These are phyloP conservation scores for Selenicereus undatus DNA, from an alignment of 148 eudicot species.

Conservation along the genomic window DNA sequence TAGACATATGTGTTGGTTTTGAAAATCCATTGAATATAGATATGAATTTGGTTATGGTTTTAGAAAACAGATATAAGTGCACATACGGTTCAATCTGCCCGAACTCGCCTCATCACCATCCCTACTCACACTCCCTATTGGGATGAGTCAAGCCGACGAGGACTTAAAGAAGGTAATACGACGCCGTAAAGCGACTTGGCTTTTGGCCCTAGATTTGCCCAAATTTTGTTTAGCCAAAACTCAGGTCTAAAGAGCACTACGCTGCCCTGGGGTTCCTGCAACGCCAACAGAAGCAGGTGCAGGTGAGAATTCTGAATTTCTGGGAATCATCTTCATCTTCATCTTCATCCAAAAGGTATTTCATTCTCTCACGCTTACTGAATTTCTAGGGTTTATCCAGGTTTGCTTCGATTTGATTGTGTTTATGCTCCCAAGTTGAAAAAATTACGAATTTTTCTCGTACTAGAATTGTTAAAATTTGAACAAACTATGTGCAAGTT, in stretches of 20 bases:
- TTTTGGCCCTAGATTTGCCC: not conserved
- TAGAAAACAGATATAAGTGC: too few species aligned
- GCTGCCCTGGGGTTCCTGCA: not conserved
- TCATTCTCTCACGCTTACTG: not conserved
- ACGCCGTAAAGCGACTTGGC: not conserved
- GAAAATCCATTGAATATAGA: too few species aligned
- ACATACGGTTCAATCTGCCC: too few species aligned
- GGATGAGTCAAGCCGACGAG: not conserved
- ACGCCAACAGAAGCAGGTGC: not conserved
- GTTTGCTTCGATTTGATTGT: not conserved
- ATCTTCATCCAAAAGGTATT: not conserved
- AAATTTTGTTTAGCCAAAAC: not conserved
- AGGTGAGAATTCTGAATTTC: not conserved
- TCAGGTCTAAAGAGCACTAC: not conserved
- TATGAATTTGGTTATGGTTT: too few species aligned
- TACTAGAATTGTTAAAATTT: too few species aligned
- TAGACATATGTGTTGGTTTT: too few species aligned
- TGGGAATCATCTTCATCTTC: not conserved
- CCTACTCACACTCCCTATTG: too few species aligned
- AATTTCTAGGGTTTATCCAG: not conserved
- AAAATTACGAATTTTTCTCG: too few species aligned
- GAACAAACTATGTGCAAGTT: too few species aligned
- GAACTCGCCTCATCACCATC: too few species aligned
- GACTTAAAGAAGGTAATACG: not conserved
- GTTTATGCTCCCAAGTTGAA: not conserved